A percentile compares a stretch with the other conserved stretches of the same genome.
These are phyloP conservation scores for Fusarium sp. DNA, from an alignment of 2,329 filamentous ascomycete genomes.

Conservation along the genomic window DNA sequence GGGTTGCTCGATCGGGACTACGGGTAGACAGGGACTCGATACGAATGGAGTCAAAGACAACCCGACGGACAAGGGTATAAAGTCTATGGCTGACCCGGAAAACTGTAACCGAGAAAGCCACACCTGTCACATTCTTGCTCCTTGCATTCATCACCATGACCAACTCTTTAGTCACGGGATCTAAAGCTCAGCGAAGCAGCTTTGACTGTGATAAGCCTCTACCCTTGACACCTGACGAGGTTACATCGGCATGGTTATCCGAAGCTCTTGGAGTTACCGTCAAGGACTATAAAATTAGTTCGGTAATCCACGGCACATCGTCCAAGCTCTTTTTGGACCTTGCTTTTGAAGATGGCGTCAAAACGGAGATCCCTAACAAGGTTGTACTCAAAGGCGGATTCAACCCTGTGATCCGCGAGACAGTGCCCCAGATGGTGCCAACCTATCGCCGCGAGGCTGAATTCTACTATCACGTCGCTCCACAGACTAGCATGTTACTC, in stretches of 20 bases:
- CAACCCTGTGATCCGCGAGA: background rate
- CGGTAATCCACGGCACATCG: slow-evolving; percentile 4
- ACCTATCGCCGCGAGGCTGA: slow-evolving; percentile 10
- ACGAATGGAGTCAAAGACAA: background rate
- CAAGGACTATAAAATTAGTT: background rate
- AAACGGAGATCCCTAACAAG: background rate
- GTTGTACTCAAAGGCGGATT: background rate
- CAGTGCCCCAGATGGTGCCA: background rate
- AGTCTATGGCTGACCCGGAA: background rate
- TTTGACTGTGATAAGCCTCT: background rate
- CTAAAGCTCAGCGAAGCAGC: background rate
- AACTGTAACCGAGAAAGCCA: background rate
- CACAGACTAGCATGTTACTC: background rate
- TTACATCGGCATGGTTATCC: slow-evolving; percentile 6
- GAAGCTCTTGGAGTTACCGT: background rate
- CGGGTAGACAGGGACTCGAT: rapidly evolving
- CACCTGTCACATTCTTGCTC: background rate
- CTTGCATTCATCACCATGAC: background rate
- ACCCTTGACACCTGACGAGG: background rate
- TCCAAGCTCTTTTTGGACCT: slow-evolving; percentile 8
- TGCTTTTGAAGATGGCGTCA: background rate
- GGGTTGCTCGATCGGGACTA: background rate
- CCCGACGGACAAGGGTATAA: slow-evolving; percentile 5
- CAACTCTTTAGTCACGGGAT: slow-evolving; percentile 1
- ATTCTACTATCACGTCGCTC: background rate